A percentile compares a stretch with the other conserved stretches of the same genome.
These are phyloP conservation scores for Candolleomyces efflorescens DNA, from an alignment of 768 basidiomycete species.

Conservation along the genomic window DNA sequence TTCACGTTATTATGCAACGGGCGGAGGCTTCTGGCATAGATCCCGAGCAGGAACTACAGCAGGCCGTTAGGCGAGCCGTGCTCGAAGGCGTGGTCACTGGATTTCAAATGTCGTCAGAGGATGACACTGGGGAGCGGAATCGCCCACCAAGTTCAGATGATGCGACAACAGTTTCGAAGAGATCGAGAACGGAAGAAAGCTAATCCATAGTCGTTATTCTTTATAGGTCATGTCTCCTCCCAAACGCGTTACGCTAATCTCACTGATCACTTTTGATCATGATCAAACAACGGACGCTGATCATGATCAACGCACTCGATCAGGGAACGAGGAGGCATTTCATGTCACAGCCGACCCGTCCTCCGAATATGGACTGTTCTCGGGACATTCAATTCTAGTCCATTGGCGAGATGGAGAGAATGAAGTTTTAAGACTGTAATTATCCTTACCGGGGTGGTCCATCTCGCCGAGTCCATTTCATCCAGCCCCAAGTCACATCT, in stretches of 20 bases:
- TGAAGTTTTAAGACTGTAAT: too few species aligned
- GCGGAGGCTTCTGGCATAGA: conserved; percentile 55
- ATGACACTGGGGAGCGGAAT: conserved; percentile 17
- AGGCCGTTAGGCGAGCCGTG: conserved; percentile 61
- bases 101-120: conserved; percentile 39
- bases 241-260: conserved; percentile 6
- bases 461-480: too few species aligned
- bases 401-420: too few species aligned
- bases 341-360: too few species aligned
- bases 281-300: conserved; percentile 24
- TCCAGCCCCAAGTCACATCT: too few species aligned
- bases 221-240: neutral
- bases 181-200: conserved; percentile 25
- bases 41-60: conserved; percentile 63
- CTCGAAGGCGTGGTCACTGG: conserved; percentile 63
- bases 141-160: conserved; percentile 10
- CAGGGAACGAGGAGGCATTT: neutral
- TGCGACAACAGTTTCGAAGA: conserved; percentile 23
- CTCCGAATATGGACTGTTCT: too few species aligned
- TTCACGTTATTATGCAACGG: conserved; percentile 59
- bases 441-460: too few species aligned
- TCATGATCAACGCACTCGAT: conserved; percentile 16
- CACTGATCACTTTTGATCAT: conserved; percentile 26
- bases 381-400: too few species aligned
- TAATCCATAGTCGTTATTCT: conserved; percentile 10